Percentiles rank a stretch among this genome's conserved stretches.
Evolutionary conservation across 2,329 filamentous ascomycete species (phyloP).

Genomic region (Verticillium albo-atrum): DNA sequence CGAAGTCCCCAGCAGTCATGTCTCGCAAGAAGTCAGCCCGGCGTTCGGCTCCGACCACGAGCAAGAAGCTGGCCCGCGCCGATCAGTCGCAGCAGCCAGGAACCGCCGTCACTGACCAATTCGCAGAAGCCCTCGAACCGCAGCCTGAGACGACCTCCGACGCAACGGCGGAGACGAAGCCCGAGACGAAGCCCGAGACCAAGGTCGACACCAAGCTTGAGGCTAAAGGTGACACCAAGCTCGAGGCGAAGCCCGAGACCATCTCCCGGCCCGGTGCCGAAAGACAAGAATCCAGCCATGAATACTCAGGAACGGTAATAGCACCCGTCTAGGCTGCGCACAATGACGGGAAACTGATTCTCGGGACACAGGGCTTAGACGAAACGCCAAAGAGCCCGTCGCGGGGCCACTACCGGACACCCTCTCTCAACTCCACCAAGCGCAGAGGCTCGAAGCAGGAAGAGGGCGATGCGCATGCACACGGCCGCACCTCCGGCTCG

Average conservation of each 20-base stretch:
- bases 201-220: conserved; percentile 3
- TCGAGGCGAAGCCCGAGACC: background rate
- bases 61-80: conserved; percentile 4
- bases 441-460: conserved; percentile 1
- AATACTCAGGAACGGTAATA: conserved; percentile 2
- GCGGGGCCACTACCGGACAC: background rate
- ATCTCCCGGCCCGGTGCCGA: conserved; percentile 1
- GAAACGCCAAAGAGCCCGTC: conserved; percentile 5
- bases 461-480: conserved; percentile 2
- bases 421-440: conserved; percentile 1
- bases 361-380: conserved; percentile 3
- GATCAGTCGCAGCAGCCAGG: background rate
- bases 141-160: conserved; percentile 1
- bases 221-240: background rate
- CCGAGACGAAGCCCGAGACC: conserved; percentile 3
- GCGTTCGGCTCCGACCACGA: background rate
- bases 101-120: background rate
- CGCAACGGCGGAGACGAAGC: conserved; percentile 5
- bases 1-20: conserved; percentile 3
- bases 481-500: conserved; percentile 1
- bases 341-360: too few relatives aligned
- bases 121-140: background rate
- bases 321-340: too few relatives aligned
- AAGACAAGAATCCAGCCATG: conserved; percentile 7
- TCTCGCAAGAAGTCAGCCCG: conserved; percentile 8